Evolutionary conservation across 2,329 filamentous ascomycete species (phyloP).

Genomic region (Ploettnerulaceae sp.): DNA sequence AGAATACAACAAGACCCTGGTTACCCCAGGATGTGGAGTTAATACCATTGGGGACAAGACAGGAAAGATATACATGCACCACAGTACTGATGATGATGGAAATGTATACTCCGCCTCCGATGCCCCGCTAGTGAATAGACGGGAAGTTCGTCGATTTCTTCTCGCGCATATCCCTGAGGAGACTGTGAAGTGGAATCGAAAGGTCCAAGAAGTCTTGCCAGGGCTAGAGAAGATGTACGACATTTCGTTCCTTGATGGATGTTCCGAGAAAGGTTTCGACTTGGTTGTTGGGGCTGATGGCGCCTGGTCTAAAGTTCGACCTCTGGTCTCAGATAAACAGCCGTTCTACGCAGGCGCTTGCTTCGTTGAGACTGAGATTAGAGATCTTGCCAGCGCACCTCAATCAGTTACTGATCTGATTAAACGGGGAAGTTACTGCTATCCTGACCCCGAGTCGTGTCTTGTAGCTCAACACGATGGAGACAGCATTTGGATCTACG

Average conservation of each 20-base stretch:
- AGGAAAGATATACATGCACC: not conserved
- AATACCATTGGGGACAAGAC: not conserved
- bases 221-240: conserved; percentile 14
- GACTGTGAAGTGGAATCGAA: conserved; percentile 38
- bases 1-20: not conserved
- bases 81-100: conserved; percentile 1
- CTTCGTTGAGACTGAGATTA: conserved; percentile 10
- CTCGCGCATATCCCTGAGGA: conserved; percentile 31
- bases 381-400: not conserved
- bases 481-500: conserved; percentile 34
- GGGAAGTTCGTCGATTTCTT: conserved; percentile 40
- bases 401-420: conserved; percentile 29
- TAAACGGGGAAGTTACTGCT: conserved; percentile 26
- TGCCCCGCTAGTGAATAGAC: conserved; percentile 23
- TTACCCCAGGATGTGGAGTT: not conserved
- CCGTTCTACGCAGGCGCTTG: conserved; percentile 37
- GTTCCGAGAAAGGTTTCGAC: conserved; percentile 31
- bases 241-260: conserved; percentile 14
- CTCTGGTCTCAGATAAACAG: conserved; percentile 28
- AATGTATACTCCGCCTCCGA: conserved; percentile 3
- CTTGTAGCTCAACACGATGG: conserved; percentile 23
- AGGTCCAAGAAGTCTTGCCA: conserved; percentile 29
- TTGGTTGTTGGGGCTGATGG: conserved; percentile 40
- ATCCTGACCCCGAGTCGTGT: not conserved
- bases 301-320: conserved; percentile 38